A percentile compares a stretch with the other conserved stretches of the same genome.
Conservation (phyloP, 2,329 filamentous ascomycete genomes). For the Alternaria ethzedia region DNA sequence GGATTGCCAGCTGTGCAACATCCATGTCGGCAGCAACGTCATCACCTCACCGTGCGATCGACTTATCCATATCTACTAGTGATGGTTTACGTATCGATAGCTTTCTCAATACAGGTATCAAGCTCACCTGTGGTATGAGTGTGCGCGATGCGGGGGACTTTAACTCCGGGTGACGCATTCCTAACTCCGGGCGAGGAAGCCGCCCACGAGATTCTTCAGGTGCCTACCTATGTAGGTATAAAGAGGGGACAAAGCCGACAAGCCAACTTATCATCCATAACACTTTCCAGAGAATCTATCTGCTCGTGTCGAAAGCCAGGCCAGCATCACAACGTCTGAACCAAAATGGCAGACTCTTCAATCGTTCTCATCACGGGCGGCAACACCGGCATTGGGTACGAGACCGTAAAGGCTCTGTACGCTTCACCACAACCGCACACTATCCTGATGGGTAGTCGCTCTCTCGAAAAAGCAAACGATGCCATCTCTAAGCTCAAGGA, state of each 20-base stretch:
- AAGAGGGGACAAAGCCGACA: background rate
- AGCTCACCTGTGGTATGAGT: background rate
- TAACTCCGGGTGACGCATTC: background rate
- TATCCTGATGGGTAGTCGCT: slow-evolving; percentile 64
- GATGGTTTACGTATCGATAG: no score
- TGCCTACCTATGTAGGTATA: background rate
- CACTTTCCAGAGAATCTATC: no score
- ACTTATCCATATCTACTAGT: no score
- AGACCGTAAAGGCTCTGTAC: slow-evolving; percentile 62
- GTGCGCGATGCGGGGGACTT: background rate
- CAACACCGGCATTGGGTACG: slow-evolving; percentile 67
- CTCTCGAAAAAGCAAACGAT: slow-evolving; percentile 57
- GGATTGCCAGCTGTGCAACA: no score
- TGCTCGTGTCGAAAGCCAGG: no score
- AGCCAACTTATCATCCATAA: no score
- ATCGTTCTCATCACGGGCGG: slow-evolving; percentile 67
- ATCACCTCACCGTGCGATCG: no score
- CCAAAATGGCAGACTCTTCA: slow-evolving; percentile 35
- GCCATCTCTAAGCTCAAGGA: slow-evolving; percentile 41
- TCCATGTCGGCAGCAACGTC: no score
- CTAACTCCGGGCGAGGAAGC: background rate
- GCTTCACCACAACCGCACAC: slow-evolving; percentile 56
- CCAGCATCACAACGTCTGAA: background rate
- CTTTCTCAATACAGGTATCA: background rate
- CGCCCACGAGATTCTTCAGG: background rate